These are phyloP conservation scores for Sclerotinia minor DNA, from an alignment of 2,329 filamentous ascomycete genomes.

Conservation along the genomic window DNA sequence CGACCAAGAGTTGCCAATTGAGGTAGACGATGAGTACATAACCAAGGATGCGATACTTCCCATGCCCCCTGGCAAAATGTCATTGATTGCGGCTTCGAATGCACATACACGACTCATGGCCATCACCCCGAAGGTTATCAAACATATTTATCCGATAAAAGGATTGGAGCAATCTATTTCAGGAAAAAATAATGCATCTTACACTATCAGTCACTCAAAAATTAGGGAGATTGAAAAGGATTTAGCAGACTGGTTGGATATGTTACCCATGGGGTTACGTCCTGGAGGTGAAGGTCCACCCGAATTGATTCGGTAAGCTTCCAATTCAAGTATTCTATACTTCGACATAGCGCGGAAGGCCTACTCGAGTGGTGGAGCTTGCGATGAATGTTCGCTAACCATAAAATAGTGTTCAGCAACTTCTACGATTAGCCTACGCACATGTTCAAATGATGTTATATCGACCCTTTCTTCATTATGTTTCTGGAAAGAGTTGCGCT, in stretches of 20 bases:
- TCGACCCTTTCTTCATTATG: slow-evolving; percentile 79
- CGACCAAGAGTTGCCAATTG: slow-evolving; percentile 63
- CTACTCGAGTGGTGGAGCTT: background rate
- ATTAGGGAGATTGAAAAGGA: slow-evolving; percentile 66
- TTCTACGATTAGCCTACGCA: slow-evolving; percentile 76
- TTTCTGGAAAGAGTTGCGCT: slow-evolving; percentile 62
- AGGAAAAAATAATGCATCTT: slow-evolving; percentile 47
- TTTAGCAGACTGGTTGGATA: slow-evolving; percentile 62
- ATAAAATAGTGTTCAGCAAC: slow-evolving; percentile 61
- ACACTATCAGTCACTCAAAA: slow-evolving; percentile 62
- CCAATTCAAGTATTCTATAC: background rate
- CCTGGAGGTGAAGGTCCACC: slow-evolving; percentile 75
- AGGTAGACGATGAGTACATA: slow-evolving; percentile 68
- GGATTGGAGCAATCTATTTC: slow-evolving; percentile 50
- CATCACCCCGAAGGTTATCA: slow-evolving; percentile 64
- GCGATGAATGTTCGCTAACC: slow-evolving; percentile 29
- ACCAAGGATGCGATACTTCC: slow-evolving; percentile 57
- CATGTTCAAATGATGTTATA: slow-evolving; percentile 84
- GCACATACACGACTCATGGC: slow-evolving; percentile 64
- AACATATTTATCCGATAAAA: slow-evolving; percentile 65
- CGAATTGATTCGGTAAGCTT: slow-evolving; percentile 70
- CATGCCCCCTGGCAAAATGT: slow-evolving; percentile 56
- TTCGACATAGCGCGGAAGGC: background rate
- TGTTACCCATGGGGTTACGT: slow-evolving; percentile 72
- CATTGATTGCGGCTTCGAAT: slow-evolving; percentile 64